Conservation (phyloP, 1,284 basidiomycete genomes). For the Trametes pubescens region DNA sequence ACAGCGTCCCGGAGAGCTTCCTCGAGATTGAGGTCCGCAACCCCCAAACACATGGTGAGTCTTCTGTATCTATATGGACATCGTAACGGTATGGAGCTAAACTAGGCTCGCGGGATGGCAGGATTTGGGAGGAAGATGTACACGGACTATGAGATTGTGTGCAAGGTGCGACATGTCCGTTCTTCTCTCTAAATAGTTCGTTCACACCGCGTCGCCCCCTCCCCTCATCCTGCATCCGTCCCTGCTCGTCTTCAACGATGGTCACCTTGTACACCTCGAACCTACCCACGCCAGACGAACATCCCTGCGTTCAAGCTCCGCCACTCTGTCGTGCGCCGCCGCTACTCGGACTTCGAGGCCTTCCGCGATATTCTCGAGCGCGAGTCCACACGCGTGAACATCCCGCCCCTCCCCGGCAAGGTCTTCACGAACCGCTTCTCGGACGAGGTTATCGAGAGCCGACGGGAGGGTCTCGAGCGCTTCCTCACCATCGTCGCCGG, state of each 20-base stretch:
- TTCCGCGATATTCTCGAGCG: slow-evolving; percentile 98
- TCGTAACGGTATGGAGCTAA: background rate
- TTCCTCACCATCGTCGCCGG: slow-evolving; percentile 98
- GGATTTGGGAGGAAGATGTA: slow-evolving; percentile 98
- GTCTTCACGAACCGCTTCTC: slow-evolving; percentile 97
- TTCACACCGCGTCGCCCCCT: background rate
- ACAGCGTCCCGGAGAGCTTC: slow-evolving; percentile 96
- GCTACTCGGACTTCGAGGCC: slow-evolving; percentile 99
- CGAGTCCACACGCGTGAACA: slow-evolving; percentile 96
- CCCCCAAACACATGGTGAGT: slow-evolving; percentile 92
- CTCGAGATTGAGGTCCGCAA: slow-evolving; percentile 98
- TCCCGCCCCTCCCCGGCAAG: slow-evolving; percentile 96
- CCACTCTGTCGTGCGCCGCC: slow-evolving; percentile 92
- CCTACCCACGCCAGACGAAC: slow-evolving; percentile 77
- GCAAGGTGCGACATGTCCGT: slow-evolving; percentile 73
- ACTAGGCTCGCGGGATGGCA: slow-evolving; percentile 41
- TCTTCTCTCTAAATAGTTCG: background rate
- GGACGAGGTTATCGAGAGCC: slow-evolving; percentile 94
- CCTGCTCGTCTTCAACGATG: background rate
- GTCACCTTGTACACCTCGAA: background rate
- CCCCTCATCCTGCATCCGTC: background rate
- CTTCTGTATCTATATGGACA: slow-evolving; percentile 37
- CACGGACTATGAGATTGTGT: slow-evolving; percentile 99
- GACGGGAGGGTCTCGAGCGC: slow-evolving; percentile 93
- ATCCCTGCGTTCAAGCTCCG: slow-evolving; percentile 98